phyloP scores from a whole-genome alignment of 495 filamentous ascomycete genomes.

The Margaritispora aquatica region DNA sequence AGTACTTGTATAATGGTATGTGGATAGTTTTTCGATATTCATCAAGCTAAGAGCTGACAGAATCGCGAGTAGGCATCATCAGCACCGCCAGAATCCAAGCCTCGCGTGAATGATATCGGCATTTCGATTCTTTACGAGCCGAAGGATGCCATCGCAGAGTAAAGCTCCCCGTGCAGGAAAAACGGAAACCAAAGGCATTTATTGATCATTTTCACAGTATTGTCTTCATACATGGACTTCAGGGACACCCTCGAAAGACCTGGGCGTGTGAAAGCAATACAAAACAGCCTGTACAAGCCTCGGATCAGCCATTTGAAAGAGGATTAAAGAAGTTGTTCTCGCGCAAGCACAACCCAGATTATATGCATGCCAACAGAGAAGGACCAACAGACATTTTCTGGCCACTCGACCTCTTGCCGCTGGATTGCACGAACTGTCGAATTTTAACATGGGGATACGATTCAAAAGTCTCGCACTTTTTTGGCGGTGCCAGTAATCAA shows the following conservation, averaged over 20 bases:
- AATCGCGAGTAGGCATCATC: no score
- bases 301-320: background rate
- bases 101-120: slow-evolving; percentile 11
- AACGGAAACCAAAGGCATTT: background rate
- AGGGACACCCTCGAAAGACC: slow-evolving; percentile 26
- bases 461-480: slow-evolving; percentile 28
- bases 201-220: slow-evolving; percentile 18
- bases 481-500: slow-evolving; percentile 18
- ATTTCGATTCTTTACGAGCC: slow-evolving; percentile 9
- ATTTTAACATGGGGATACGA: slow-evolving; percentile 38
- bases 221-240: slow-evolving; percentile 28
- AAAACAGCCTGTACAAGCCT: background rate
- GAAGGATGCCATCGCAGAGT: slow-evolving; percentile 13
- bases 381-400: slow-evolving; percentile 21
- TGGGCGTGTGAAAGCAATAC: slow-evolving; percentile 16
- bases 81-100: no score
- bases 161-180: background rate
- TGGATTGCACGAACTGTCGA: slow-evolving; percentile 25
- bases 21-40: no score
- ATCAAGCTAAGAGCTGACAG: no score
- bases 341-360: background rate
- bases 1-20: no score
- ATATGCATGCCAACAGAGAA: background rate
- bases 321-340: background rate
- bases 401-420: slow-evolving; percentile 33